Evolutionary conservation across 1,139 yeast genomes (phyloP).

Genomic region (Scheffersomyces titani): DNA sequence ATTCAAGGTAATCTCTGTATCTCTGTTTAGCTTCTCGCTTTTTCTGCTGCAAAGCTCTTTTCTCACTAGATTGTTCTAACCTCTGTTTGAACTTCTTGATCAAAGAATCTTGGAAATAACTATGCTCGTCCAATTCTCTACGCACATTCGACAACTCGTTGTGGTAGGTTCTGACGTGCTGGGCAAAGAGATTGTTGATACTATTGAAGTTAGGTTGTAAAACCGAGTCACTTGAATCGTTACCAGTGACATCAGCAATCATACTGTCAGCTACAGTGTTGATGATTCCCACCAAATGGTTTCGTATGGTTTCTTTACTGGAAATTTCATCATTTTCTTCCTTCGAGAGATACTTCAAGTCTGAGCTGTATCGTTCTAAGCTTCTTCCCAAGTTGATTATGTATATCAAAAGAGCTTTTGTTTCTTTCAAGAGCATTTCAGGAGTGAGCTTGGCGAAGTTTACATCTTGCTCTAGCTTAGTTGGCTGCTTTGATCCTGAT

Average conservation of each 20-base stretch:
- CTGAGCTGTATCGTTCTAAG: not conserved
- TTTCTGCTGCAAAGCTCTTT: not conserved
- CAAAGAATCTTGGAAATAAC: constrained; percentile 20
- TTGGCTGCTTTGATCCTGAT: constrained; percentile 2
- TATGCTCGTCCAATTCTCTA: constrained; percentile 32
- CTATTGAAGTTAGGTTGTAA: not conserved
- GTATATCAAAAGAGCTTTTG: constrained; percentile 19
- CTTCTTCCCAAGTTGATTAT: constrained; percentile 17
- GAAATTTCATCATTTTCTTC: constrained; percentile 13
- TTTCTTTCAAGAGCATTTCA: constrained; percentile 23
- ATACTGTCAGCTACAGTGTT: constrained; percentile 33
- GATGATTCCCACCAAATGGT: constrained; percentile 30
- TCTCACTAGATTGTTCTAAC: constrained; percentile 1
- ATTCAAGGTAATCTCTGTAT: constrained; percentile 6
- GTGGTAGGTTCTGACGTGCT: constrained; percentile 28
- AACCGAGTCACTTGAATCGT: not conserved
- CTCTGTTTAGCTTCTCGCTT: constrained; percentile 2
- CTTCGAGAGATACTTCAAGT: not conserved
- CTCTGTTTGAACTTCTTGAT: constrained; percentile 7
- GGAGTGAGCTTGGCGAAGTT: constrained; percentile 11
- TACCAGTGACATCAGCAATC: not conserved
- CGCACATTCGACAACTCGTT: constrained; percentile 28
- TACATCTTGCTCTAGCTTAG: not conserved
- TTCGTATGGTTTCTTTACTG: constrained; percentile 22
- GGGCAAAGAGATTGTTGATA: constrained; percentile 23